These are phyloP conservation scores for Delphinella strobiligena DNA, from an alignment of 2,329 filamentous ascomycete genomes.

Conservation along the genomic window DNA sequence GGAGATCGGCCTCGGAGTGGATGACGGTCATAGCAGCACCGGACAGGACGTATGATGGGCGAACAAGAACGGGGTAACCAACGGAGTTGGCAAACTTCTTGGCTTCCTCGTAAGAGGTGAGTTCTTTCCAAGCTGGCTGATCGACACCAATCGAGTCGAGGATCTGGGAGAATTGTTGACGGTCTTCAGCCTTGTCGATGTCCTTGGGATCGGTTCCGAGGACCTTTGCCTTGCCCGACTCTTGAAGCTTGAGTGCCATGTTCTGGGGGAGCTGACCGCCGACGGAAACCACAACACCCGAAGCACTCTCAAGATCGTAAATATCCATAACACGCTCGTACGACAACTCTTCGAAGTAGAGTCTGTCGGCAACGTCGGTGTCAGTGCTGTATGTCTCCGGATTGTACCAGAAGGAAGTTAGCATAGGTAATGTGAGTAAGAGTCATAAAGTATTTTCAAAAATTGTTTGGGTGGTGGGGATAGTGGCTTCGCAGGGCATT, in stretches of 20 bases:
- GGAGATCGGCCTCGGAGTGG: constrained; percentile 71
- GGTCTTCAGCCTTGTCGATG: constrained; percentile 95
- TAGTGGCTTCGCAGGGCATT: no score
- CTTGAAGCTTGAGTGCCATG: constrained; percentile 87
- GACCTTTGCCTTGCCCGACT: constrained; percentile 78
- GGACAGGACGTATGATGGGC: constrained; percentile 89
- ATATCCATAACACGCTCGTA: constrained; percentile 99
- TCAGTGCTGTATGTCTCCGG: constrained; percentile 76
- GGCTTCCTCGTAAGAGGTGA: constrained; percentile 81
- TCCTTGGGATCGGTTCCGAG: constrained; percentile 86
- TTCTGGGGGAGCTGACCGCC: constrained; percentile 96
- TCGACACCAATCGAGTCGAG: constrained; percentile 94
- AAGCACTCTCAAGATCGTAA: constrained; percentile 78
- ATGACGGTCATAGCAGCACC: constrained; percentile 99
- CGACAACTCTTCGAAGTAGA: constrained; percentile 94
- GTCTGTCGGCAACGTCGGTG: constrained; percentile 75
- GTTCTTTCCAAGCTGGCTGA: constrained; percentile 95
- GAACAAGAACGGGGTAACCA: constrained; percentile 87
- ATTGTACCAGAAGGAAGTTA: constrained; percentile 10
- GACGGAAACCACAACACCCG: constrained; percentile 86
- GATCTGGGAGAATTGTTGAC: constrained; percentile 96
- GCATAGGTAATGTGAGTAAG: constrained; percentile 1
- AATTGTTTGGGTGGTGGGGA: constrained; percentile 1
- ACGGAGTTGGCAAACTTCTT: constrained; percentile 75
- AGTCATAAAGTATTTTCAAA: constrained; percentile 4